Evolutionary conservation across 1,284 basidiomycete genomes (phyloP).

Genomic region (Melanopsichium pennsylvanicum): DNA sequence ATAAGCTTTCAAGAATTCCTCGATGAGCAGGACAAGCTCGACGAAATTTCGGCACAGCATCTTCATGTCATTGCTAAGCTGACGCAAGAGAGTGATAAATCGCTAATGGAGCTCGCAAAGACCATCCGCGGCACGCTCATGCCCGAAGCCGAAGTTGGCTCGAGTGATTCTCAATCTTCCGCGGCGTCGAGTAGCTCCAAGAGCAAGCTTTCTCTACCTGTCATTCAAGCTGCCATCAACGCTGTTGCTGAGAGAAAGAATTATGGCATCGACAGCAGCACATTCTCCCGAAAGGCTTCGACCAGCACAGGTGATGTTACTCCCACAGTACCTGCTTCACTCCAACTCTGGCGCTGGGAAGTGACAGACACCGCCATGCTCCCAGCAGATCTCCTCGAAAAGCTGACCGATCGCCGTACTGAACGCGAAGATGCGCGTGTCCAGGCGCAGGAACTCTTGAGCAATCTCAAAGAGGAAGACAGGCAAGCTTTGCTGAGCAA

Average conservation of each 20-base stretch:
- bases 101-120: slow-evolving; percentile 47
- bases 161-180: slow-evolving; percentile 27
- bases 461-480: slow-evolving; percentile 32
- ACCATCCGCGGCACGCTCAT: slow-evolving; percentile 42
- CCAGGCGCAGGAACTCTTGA: slow-evolving; percentile 38
- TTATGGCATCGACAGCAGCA: slow-evolving; percentile 49
- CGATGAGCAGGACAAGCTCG: slow-evolving; percentile 63
- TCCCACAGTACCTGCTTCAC: slow-evolving; percentile 31
- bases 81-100: slow-evolving; percentile 69
- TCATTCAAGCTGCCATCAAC: slow-evolving; percentile 44
- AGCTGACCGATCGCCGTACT: slow-evolving; percentile 72
- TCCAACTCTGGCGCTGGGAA: slow-evolving; percentile 89
- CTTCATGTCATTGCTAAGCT: slow-evolving; percentile 79
- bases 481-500: slow-evolving; percentile 45
- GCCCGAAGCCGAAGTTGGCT: slow-evolving; percentile 48
- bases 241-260: slow-evolving; percentile 53
- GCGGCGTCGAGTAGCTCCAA: slow-evolving; percentile 6
- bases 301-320: slow-evolving; percentile 5
- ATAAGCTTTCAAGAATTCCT: slow-evolving; percentile 52
- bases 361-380: slow-evolving; percentile 75
- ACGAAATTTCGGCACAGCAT: slow-evolving; percentile 74
- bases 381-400: slow-evolving; percentile 76
- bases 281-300: no score
- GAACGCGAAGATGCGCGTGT: slow-evolving; percentile 74
- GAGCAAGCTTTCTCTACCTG: slow-evolving; percentile 33